Percentiles rank a stretch among this genome's conserved stretches.
Conservation (phyloP, 495 filamentous ascomycete species). For the Pyronema domesticum region DNA sequence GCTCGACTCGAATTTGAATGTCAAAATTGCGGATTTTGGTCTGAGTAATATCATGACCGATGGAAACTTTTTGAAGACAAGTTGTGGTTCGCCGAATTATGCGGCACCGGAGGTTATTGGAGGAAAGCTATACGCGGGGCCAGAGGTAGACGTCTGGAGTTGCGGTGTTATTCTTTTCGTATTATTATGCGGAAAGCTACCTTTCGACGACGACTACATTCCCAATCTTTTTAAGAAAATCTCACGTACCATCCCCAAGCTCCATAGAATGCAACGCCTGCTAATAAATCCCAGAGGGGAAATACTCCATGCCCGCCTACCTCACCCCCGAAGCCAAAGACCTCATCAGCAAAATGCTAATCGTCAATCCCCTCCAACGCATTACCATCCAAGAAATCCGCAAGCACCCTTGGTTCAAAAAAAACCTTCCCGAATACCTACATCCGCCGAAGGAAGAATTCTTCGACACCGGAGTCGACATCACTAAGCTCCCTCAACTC, state of each 20-base stretch:
- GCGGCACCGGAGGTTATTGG: slow-evolving; percentile 95
- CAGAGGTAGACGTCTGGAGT: slow-evolving; percentile 98
- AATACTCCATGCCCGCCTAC: slow-evolving; percentile 74
- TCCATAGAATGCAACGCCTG: background rate
- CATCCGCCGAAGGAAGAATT: slow-evolving; percentile 85
- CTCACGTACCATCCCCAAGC: slow-evolving; percentile 25
- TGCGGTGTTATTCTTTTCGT: slow-evolving; percentile 98
- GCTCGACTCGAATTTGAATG: slow-evolving; percentile 81
- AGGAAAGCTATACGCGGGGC: slow-evolving; percentile 91
- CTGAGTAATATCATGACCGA: slow-evolving; percentile 99
- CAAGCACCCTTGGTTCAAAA: slow-evolving; percentile 84
- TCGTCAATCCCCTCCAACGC: slow-evolving; percentile 82
- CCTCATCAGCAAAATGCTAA: slow-evolving; percentile 83
- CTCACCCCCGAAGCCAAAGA: slow-evolving; percentile 67
- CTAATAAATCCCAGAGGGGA: slow-evolving; percentile 38
- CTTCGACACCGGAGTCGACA: slow-evolving; percentile 77
- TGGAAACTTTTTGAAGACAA: slow-evolving; percentile 95
- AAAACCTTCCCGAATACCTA: slow-evolving; percentile 68
- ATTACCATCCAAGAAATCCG: slow-evolving; percentile 88
- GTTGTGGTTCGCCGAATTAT: slow-evolving; percentile 95
- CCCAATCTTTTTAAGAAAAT: slow-evolving; percentile 76
- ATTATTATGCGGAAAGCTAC: slow-evolving; percentile 71
- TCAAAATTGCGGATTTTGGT: slow-evolving; percentile 98
- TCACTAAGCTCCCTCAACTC: slow-evolving; percentile 70
- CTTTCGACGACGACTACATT: slow-evolving; percentile 96